Conservation (phyloP, 768 basidiomycete species). For the Boletellus ananiceps region DNA sequence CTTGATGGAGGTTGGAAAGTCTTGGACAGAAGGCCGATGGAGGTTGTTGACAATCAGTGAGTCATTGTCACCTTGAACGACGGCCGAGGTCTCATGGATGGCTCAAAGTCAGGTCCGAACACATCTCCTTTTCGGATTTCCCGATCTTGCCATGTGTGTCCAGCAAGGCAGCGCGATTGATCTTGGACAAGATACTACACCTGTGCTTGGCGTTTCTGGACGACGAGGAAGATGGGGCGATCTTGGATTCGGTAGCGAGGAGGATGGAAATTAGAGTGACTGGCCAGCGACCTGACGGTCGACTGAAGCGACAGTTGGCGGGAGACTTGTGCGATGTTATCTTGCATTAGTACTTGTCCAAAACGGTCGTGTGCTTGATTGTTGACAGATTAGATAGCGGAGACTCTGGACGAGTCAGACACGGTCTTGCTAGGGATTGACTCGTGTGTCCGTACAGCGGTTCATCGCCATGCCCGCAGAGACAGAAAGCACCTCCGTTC, state of each 20-base stretch:
- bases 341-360: slow-evolving; percentile 12
- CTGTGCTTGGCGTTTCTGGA: slow-evolving; percentile 26
- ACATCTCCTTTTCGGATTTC: slow-evolving; percentile 31
- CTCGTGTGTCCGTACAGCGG: neutral
- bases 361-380: neutral
- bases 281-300: slow-evolving; percentile 23
- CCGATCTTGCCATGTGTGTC: slow-evolving; percentile 18
- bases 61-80: slow-evolving; percentile 8
- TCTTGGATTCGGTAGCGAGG: slow-evolving; percentile 2
- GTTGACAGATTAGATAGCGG: slow-evolving; percentile 23
- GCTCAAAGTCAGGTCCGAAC: slow-evolving; percentile 20
- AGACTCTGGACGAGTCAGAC: neutral
- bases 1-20: slow-evolving; percentile 46
- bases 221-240: slow-evolving; percentile 7
- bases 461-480: slow-evolving; percentile 13
- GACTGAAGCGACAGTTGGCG: slow-evolving; percentile 20
- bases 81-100: neutral
- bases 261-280: slow-evolving; percentile 22
- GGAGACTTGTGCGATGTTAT: slow-evolving; percentile 22
- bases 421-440: neutral
- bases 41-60: slow-evolving; percentile 48
- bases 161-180: slow-evolving; percentile 15
- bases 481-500: slow-evolving; percentile 7
- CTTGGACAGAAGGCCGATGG: slow-evolving; percentile 48
- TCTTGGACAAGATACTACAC: slow-evolving; percentile 20